Base-by-base conservation (phyloP, 371 early-diverging fungal species). In the Antonospora locustae region DNA sequence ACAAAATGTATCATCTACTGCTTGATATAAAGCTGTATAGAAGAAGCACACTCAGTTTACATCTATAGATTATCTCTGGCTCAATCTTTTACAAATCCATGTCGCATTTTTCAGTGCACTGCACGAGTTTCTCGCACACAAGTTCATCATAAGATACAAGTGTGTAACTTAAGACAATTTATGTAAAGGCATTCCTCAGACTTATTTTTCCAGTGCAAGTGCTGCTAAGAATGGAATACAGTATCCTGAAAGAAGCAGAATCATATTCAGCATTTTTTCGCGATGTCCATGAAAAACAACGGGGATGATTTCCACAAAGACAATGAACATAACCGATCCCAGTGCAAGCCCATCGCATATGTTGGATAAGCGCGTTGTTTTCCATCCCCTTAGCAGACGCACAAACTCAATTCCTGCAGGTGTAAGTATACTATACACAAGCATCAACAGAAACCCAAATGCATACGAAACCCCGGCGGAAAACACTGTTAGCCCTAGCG, bases 231-330 rank as follows among this genome's bases (percentile, higher is more conserved):
- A 39, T n/a, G 58, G 36, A 20, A 65, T 32, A 11, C 45, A 1
- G 46, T 64, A 70, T 32, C 71, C 67, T 14, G 24, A 2, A 1
- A 49, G 2, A 1, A 66, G 23, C 14, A 41, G 48, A 22, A 52
- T 14, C 28, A 66, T 39, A 17, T 59, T 66, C 11, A 11, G 3
- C 6, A 19, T 27, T 14, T 53, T 54, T 1, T 49, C 46, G 16
- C 53, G 49, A 27, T 14, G 2, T 6, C 58, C 48, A 46, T 68
- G 69, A 19, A 72, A 52, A 37, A 43, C 22, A 34, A 55, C 61
- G 9, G 67, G 67, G 23, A 74, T 60, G 66, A 70, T 68, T 59
- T 74, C 74, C 12, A 74, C 51, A 43, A 61, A 65, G 12, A 74
- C 71, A 53, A 74, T 68, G 63, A 68, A 74, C 47, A 69, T 58